Evolutionary conservation across 306 rosid species (phyloP), one percentile per base, ranked within the genome.

Genomic region (Ceratonia siliqua): DNA sequence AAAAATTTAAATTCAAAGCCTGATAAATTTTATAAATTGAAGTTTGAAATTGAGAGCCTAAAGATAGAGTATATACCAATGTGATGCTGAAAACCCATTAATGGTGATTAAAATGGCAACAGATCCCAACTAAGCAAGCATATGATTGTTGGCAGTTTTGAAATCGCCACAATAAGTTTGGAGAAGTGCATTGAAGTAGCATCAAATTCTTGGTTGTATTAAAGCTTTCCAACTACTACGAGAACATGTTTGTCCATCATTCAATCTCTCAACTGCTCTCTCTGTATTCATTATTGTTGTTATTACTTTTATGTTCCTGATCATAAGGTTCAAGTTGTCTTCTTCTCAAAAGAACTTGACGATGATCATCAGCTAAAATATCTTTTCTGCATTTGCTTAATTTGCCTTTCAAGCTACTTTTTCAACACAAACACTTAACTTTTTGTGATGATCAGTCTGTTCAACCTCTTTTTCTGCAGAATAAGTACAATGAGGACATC

Each of bases 121-220:
- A 22, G 4, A 1, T 13, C n/a, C 22, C 6, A 27, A 36, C 10
- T 56, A n/a, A n/a, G n/a, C n/a, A 58, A 64, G 7, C 35, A 24
- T 43, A 53, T 36, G n/a, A 14, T n/a, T 35, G 75, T 17, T 43
- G 2, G 64, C 7, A 32, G 32, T 28, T 28, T 28, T 28, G 39
- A 52, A 33, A 2, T 70, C n/a, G 65, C 70, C 39, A 4, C 68
- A 42, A 62, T 69, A 72, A 56, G 9, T 33, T 52, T 49, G 33
- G 45, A 24, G 13, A 53, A 61, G 3, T 30, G 79, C 87, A 76
- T 76, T 75, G 46, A 77, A 80, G 61, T 61, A 38, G 84, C 70
- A 48, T 20, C 27, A 56, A 32, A 72, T 76, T 80, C 5, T 66
- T 64, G 82, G 74, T 84, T 68, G 65, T 53, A 66, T 75, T 70